A percentile compares a stretch with the other conserved stretches of the same genome.
Evolutionary conservation across 371 early-diverging fungal species (phyloP).

Genomic region (Amoeboradix gromovi): DNA sequence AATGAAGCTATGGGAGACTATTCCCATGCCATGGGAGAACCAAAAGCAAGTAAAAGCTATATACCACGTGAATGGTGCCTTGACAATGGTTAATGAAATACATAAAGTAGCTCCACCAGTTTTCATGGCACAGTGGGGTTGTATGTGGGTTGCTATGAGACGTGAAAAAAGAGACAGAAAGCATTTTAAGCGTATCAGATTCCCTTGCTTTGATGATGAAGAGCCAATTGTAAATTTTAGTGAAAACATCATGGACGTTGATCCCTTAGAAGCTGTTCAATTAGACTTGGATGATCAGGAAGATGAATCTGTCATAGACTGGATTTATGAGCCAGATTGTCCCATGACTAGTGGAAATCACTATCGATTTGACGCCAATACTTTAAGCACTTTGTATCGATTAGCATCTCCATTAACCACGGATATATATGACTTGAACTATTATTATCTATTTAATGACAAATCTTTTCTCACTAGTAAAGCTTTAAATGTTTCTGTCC

Average conservation of each 20-base stretch:
- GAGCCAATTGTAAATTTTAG: constrained; percentile 90
- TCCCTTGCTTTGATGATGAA: constrained; percentile 92
- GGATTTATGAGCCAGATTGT: constrained; percentile 85
- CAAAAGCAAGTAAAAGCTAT: constrained; percentile 64
- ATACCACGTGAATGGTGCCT: constrained; percentile 92
- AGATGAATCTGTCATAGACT: constrained; percentile 64
- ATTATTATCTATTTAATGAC: constrained; percentile 80
- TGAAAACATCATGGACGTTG: constrained; percentile 86
- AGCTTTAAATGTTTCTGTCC: constrained; percentile 90
- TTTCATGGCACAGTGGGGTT: constrained; percentile 87
- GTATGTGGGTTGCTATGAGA: constrained; percentile 96
- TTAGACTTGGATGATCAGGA: constrained; percentile 90
- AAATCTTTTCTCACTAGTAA: constrained; percentile 85
- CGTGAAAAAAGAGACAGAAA: constrained; percentile 23
- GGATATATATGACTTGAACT: constrained; percentile 73
- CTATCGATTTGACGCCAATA: constrained; percentile 69
- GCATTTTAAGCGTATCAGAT: constrained; percentile 17
- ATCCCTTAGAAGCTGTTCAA: constrained; percentile 85
- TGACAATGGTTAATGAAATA: constrained; percentile 87
- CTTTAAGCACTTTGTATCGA: constrained; percentile 75
- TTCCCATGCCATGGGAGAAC: constrained; percentile 99
- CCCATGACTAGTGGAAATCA: constrained; percentile 57
- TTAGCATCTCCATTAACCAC: constrained; percentile 70
- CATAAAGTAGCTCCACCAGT: constrained; percentile 82
- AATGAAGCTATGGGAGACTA: constrained; percentile 80